Conservation (phyloP, 2,329 filamentous ascomycete species). For the Penicillium olsonii region DNA sequence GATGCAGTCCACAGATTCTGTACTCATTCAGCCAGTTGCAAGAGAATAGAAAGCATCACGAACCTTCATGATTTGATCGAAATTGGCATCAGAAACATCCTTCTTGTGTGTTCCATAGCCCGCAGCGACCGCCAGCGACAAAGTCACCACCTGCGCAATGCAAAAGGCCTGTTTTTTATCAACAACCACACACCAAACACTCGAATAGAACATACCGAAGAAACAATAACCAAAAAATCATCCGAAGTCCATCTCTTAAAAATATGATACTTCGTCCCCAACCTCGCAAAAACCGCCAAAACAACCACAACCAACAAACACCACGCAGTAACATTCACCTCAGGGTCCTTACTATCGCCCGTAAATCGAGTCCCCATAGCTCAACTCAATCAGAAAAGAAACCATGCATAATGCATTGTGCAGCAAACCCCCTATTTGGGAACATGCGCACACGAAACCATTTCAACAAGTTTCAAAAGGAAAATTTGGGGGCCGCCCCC, state of each 20-base stretch:
- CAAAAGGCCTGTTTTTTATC: slow-evolving; percentile 4
- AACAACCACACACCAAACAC: neutral
- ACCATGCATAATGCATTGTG: neutral
- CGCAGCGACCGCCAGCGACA: slow-evolving; percentile 23
- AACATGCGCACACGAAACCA: neutral
- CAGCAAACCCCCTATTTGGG: neutral
- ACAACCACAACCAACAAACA: slow-evolving; percentile 22
- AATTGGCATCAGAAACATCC: slow-evolving; percentile 12
- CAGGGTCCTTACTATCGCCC: slow-evolving; percentile 22
- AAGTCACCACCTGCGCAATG: slow-evolving; percentile 18
- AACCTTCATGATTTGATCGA: slow-evolving; percentile 24
- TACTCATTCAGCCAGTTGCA: neutral
- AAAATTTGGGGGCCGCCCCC: neutral
- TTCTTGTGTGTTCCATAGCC: slow-evolving; percentile 24
- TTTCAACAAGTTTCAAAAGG: neutral
- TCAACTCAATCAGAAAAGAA: neutral
- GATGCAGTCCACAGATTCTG: slow-evolving; percentile 24
- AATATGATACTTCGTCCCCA: slow-evolving; percentile 24
- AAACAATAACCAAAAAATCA: slow-evolving; percentile 22
- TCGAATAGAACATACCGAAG: slow-evolving; percentile 10
- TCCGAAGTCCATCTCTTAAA: slow-evolving; percentile 23
- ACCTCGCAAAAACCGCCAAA: slow-evolving; percentile 22
- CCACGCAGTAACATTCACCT: slow-evolving; percentile 24
- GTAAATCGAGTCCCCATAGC: slow-evolving; percentile 25
- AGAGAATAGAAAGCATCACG: neutral